Base-by-base conservation (phyloP, 306 rosid genomes). In the Sophora flavescens region DNA sequence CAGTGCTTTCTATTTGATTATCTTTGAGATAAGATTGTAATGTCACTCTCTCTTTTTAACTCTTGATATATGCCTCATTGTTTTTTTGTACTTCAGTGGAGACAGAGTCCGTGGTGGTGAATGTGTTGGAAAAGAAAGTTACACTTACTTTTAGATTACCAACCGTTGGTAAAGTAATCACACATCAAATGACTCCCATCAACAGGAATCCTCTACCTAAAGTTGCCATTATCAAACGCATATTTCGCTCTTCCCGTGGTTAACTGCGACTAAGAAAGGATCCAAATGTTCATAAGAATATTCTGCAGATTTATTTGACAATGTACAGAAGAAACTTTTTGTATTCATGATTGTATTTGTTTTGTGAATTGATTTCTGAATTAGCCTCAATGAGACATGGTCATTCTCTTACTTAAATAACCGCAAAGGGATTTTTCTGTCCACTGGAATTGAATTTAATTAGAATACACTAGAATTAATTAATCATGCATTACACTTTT, bases 31-130 rank as follows among this genome's bases (percentile, higher is more conserved):
- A 30, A 47, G 33, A 33, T 35, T 61, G 36, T 47, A 14, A 22
- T 36, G 22, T 48, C 11, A 35, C 54, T 35, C 10, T 62, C 52
- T 62, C 61, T 1, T 50, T 72, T 18, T 63, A 57, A 6, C 22
- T 59, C 15, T 47, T 66, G 76, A 74, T 58, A 35, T 12, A 14
- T 75, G 63, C 52, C 9, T 22, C 28, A 4, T 35, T 64, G 36
- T 53, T n/a, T 4, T 17, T 9, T 33, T 8, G 35, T 18, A 56
- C 26, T 54, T 77, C 82, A 84, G 87, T 80, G 70, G 93, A 91
- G 80, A 88, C 87, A 77, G 95, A 93, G 60, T 93, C 95, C 0
- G 80, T 93, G 70, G 85, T 84, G 78, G 89, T 93, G 84, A 85
- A 80, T 66, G 86, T 85, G 22, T 41, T 87, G 83, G 97, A 91